Base-by-base conservation (phyloP, 2,329 filamentous ascomycete genomes). In the Moelleriella libera region DNA sequence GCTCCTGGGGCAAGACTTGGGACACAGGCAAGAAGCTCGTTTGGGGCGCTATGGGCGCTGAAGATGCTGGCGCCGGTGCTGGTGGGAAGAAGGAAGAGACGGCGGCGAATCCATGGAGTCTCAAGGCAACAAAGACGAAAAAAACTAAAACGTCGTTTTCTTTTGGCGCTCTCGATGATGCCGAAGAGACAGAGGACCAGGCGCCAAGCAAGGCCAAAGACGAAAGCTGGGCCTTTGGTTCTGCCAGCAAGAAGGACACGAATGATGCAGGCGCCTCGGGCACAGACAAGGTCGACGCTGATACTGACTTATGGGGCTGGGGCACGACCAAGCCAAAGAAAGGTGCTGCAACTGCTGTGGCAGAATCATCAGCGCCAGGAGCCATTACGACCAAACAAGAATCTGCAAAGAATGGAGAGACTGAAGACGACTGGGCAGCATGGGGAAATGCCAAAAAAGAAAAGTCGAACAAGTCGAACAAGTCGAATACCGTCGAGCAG, bases 1-100 rank as follows among this genome's bases (percentile, higher is more conserved):
- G 78, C 45, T 65, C 68, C 40, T 84, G 80, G 78, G 77, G 77
- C 34, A 71, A 71, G 49, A 75, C 69, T 53, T 82, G 78, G 76
- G 69, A 64, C 51, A 71, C 73, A 48, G 73, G 72, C 43, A 65
- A 64, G 30, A 48, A 31, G 52, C 74, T 66, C 68, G 66, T 63
- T 45, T 69, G 71, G 51, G 63, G 66, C 44, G 64, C 64, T 14
- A 47, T 53, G 28, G 49, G 42, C 37, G 43, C 49, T n/a, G 54
- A 51, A 31, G 53, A 52, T 45, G 53, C 56, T 40, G 54, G 56
- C 39, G 53, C 59, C 45, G 60, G 57, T 41, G 56, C 58, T 37
- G 68, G 56, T 58, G 69, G 60, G 47, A 62, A 63, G 49, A 72
- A 68, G 48, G 61, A 65, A 42, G 63, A 69, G 10, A 56, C 62